Evolutionary conservation across 768 basidiomycete genomes (phyloP).

Genomic region (Termitomyces sp.): DNA sequence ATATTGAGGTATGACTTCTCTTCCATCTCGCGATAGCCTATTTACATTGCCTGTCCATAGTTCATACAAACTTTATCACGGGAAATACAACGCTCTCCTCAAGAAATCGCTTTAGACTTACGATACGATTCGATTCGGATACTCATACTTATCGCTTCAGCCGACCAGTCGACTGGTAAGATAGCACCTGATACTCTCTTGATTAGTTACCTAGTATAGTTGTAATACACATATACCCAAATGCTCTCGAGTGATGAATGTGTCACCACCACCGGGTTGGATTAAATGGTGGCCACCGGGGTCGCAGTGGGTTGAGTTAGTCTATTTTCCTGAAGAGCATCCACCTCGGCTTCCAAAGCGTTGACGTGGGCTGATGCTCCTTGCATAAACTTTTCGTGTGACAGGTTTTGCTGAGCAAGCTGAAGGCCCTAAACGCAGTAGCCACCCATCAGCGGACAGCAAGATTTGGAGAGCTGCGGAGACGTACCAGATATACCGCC

Average conservation of each 20-base stretch:
- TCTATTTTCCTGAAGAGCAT: constrained; percentile 29
- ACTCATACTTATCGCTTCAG: not conserved
- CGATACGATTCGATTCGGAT: not conserved
- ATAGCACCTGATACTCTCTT: constrained; percentile 3
- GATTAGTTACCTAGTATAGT: constrained; percentile 1
- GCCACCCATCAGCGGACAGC: not conserved
- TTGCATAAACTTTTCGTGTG: constrained; percentile 67
- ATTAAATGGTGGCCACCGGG: not conserved
- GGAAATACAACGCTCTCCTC: constrained; percentile 56
- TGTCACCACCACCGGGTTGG: constrained; percentile 13
- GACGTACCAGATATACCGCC: constrained; percentile 65
- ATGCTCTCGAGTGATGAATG: not conserved
- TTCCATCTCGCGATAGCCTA: not conserved
- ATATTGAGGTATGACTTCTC: constrained; percentile 54
- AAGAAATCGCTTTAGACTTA: constrained; percentile 34
- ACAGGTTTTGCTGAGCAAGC: constrained; percentile 52
- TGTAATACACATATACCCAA: constrained; percentile 6
- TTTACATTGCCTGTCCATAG: constrained; percentile 29
- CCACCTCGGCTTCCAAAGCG: constrained; percentile 56
- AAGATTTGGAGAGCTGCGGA: not conserved
- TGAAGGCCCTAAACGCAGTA: constrained; percentile 50
- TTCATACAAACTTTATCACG: constrained; percentile 69
- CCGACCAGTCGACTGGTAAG: not conserved
- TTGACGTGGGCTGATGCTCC: constrained; percentile 50
- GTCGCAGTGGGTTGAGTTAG: constrained; percentile 1